phyloP scores from a whole-genome alignment of 1,284 basidiomycete genomes.

The Sphaerobolus stellatus region DNA sequence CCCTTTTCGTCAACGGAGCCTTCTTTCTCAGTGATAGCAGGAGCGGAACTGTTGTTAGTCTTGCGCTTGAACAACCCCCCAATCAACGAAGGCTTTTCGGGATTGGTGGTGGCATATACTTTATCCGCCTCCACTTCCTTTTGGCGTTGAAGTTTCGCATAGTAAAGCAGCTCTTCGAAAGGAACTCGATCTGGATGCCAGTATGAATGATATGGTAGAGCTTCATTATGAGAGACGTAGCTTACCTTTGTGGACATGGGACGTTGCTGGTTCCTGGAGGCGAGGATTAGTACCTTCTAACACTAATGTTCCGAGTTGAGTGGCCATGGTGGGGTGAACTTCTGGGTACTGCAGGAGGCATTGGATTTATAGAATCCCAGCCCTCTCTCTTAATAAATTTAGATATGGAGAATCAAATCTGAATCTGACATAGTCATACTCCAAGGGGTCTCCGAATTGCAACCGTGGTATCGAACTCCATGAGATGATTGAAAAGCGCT shows the following conservation, averaged over 20 bases:
- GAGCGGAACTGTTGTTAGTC: neutral
- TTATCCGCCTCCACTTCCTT: neutral
- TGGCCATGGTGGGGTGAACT: constrained; percentile 1
- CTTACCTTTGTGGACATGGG: neutral
- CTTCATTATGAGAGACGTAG: neutral
- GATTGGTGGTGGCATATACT: neutral
- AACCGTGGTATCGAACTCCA: no score
- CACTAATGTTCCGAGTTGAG: neutral
- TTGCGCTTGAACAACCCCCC: neutral
- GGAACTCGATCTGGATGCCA: constrained; percentile 1
- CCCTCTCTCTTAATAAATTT: neutral
- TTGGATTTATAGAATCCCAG: neutral
- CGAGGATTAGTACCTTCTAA: constrained; percentile 8
- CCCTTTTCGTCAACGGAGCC: constrained; percentile 9
- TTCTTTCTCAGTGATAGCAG: neutral
- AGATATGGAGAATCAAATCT: no score
- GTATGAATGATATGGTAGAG: neutral
- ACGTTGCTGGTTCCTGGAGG: neutral
- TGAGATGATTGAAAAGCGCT: no score
- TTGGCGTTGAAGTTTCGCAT: constrained; percentile 6
- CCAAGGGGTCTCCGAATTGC: no score
- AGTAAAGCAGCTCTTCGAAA: constrained; percentile 8
- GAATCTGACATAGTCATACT: no score
- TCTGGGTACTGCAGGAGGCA: neutral
- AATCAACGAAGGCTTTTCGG: neutral